phyloP scores from a whole-genome alignment of 1,284 basidiomycete species.

The Sanghuangporus sanghuang region DNA sequence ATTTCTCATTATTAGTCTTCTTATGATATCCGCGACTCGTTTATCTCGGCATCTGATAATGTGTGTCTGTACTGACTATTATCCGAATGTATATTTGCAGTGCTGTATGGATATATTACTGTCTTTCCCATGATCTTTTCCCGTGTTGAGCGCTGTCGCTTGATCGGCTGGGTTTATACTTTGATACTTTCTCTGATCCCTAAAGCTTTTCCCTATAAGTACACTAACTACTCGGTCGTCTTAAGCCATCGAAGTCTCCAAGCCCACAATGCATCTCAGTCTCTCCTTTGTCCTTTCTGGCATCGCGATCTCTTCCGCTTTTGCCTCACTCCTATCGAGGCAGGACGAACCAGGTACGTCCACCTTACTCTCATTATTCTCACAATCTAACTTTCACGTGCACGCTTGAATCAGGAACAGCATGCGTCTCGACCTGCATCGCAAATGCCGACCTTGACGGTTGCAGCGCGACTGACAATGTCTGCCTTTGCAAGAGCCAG shows the following conservation, averaged over 20 bases:
- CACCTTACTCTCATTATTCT: not conserved
- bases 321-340: slow-evolving; percentile 29
- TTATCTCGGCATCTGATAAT: too few species aligned
- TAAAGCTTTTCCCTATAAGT: too few species aligned
- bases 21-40: not conserved
- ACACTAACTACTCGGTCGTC: not conserved
- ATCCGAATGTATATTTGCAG: too few species aligned
- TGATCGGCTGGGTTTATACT: too few species aligned
- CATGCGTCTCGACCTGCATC: slow-evolving; percentile 44
- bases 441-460: slow-evolving; percentile 32
- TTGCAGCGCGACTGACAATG: slow-evolving; percentile 40
- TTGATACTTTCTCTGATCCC: too few species aligned
- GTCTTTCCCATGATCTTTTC: too few species aligned
- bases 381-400: not conserved
- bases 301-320: slow-evolving; percentile 29
- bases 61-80: too few species aligned
- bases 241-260: slow-evolving; percentile 16
- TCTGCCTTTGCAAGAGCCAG: slow-evolving; percentile 46
- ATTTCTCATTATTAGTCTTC: not conserved
- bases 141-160: too few species aligned
- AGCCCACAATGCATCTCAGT: slow-evolving; percentile 47
- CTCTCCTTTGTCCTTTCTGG: slow-evolving; percentile 37
- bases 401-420: slow-evolving; percentile 28
- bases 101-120: too few species aligned
- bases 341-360: slow-evolving; percentile 36